phyloP scores from a whole-genome alignment of 345 rosid species.

The Citrus sinensis region DNA sequence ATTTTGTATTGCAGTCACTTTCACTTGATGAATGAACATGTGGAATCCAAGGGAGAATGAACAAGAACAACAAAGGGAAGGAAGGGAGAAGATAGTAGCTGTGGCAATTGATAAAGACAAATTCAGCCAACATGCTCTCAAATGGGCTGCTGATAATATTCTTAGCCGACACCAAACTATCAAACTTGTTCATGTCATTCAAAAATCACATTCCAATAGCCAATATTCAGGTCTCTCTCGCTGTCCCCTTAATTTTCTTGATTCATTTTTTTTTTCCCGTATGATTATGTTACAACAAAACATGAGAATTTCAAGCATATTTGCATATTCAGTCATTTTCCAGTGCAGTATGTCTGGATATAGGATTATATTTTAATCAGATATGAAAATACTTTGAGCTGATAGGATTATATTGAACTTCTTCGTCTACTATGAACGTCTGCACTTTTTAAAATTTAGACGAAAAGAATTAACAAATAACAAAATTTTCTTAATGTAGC shows the following conservation, averaged over 20 bases:
- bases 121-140: constrained; percentile 41
- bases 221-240: background rate
- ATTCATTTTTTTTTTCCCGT: background rate
- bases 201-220: constrained; percentile 11
- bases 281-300: background rate
- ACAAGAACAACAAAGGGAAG: constrained; percentile 6
- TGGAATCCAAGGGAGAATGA: constrained; percentile 18
- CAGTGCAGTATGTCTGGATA: too few relatives aligned
- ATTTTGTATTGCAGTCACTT: background rate
- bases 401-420: background rate
- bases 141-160: constrained; percentile 51
- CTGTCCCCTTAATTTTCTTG: background rate
- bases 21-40: constrained; percentile 7
- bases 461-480: too few relatives aligned
- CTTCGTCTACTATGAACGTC: too few relatives aligned
- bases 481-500: too few relatives aligned
- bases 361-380: too few relatives aligned
- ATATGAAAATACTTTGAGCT: too few relatives aligned
- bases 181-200: constrained; percentile 63
- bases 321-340: background rate
- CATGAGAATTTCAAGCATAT: background rate
- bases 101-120: constrained; percentile 47
- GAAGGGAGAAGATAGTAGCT: constrained; percentile 32
- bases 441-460: too few relatives aligned
- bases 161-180: constrained; percentile 32